Evolutionary conservation across 2,329 filamentous ascomycete genomes (phyloP).

Genomic region (Cladophialophora exuberans): DNA sequence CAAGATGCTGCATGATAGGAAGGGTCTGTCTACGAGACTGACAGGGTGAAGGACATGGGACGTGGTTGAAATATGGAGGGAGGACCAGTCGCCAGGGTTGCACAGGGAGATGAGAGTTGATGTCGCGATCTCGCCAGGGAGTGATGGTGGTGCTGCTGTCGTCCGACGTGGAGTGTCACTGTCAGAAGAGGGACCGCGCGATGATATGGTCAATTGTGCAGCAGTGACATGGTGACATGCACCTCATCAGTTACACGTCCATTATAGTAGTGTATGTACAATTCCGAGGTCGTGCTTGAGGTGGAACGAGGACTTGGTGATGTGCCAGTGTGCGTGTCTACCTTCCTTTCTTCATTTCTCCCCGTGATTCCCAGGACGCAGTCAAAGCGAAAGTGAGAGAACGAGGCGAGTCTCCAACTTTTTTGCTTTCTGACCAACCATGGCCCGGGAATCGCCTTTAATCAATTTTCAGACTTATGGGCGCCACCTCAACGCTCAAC

Average conservation of each 20-base stretch:
- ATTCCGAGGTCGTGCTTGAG: too few relatives aligned
- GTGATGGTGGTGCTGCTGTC: conserved; percentile 3
- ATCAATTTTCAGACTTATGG: too few relatives aligned
- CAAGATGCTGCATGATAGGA: conserved; percentile 20
- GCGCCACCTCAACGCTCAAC: background rate
- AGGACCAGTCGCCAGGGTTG: conserved; percentile 15
- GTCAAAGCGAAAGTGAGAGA: background rate
- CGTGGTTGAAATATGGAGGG: conserved; percentile 2
- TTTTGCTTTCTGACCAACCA: background rate
- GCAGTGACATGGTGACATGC: background rate
- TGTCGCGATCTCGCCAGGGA: conserved; percentile 10
- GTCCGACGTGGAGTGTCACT: background rate
- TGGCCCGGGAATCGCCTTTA: background rate
- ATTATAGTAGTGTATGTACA: too few relatives aligned
- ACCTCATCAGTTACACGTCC: background rate
- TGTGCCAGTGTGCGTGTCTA: background rate
- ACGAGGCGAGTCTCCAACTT: background rate
- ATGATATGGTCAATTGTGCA: too few relatives aligned
- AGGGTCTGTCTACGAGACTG: background rate
- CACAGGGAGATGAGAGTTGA: conserved; percentile 6
- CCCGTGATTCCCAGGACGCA: background rate
- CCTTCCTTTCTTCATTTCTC: background rate
- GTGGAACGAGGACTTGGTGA: too few relatives aligned
- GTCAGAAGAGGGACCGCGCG: conserved; percentile 11
- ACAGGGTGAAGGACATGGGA: conserved; percentile 6